phyloP scores from a whole-genome alignment of 2,329 filamentous ascomycete species.

The Lachnellula cervina region DNA sequence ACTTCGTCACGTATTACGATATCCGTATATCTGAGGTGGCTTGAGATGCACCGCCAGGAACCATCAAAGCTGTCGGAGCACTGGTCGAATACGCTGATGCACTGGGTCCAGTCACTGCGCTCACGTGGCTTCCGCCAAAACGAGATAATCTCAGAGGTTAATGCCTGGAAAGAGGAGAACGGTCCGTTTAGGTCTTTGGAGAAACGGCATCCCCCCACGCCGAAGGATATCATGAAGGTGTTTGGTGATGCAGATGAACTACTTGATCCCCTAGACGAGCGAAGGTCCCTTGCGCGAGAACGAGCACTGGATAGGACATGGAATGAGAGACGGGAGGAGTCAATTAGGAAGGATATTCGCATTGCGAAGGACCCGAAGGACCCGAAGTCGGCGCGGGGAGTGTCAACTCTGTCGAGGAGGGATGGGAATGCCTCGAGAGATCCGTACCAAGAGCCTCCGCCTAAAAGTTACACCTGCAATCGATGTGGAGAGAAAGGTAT shows the following conservation, averaged over 20 bases:
- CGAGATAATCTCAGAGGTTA: conserved; percentile 12
- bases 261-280: neutral
- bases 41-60: conserved; percentile 21
- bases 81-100: conserved; percentile 23
- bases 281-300: neutral
- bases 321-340: neutral
- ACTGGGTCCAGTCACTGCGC: conserved; percentile 23
- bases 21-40: conserved; percentile 24
- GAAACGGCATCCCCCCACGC: conserved; percentile 2
- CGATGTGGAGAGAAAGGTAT: conserved; percentile 23
- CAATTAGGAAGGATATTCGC: neutral
- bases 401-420: no score
- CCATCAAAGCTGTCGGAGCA: conserved; percentile 12
- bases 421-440: conserved; percentile 2
- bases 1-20: conserved; percentile 12
- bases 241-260: conserved; percentile 2
- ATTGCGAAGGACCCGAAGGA: neutral
- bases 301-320: neutral
- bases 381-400: neutral
- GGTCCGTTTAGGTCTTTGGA: neutral
- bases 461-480: conserved; percentile 24
- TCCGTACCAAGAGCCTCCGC: conserved; percentile 10
- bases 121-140: conserved; percentile 12
- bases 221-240: conserved; percentile 9
- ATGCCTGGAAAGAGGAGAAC: conserved; percentile 16